Percentiles rank a stretch among this genome's conserved stretches.
phyloP scores from a whole-genome alignment of 805 yeast species.

The Lachancea nothofagi region DNA sequence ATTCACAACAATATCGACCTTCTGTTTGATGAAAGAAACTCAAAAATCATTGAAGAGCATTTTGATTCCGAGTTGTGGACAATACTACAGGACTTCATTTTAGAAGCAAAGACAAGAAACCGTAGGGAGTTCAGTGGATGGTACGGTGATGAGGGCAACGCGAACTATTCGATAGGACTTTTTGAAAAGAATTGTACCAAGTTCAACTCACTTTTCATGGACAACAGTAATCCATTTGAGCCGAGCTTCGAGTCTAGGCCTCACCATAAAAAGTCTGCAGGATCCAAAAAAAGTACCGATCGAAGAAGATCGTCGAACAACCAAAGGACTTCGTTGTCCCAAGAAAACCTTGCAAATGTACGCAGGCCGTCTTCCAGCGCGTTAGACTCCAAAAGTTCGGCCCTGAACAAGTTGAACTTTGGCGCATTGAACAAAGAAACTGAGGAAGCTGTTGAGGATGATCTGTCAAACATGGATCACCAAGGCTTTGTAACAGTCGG shows the following conservation, averaged over 20 bases:
- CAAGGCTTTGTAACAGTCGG: constrained; percentile 34
- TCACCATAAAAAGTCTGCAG: constrained; percentile 12
- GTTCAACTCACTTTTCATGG: constrained; percentile 41
- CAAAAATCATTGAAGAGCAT: constrained; percentile 31
- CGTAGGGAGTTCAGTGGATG: constrained; percentile 18
- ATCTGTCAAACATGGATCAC: constrained; percentile 15
- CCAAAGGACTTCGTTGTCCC: constrained; percentile 4
- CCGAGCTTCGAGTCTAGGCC: constrained; percentile 33
- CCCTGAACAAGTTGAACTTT: not conserved
- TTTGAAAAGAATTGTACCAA: constrained; percentile 34
- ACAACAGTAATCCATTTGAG: constrained; percentile 30
- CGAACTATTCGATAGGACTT: constrained; percentile 25
- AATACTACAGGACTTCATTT: constrained; percentile 16
- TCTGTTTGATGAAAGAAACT: constrained; percentile 46
- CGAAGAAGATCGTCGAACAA: constrained; percentile 10
- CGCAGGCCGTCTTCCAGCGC: constrained; percentile 8
- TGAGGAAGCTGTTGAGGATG: constrained; percentile 28
- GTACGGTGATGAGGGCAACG: constrained; percentile 28
- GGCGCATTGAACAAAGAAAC: not conserved
- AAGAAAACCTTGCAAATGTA: constrained; percentile 8
- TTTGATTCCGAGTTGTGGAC: constrained; percentile 23
- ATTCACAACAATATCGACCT: constrained; percentile 60
- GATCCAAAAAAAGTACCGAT: constrained; percentile 14
- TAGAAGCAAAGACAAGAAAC: constrained; percentile 7
- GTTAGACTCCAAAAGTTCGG: constrained; percentile 3